Evolutionary conservation across 352 stramenopile species (phyloP), one percentile per base, ranked within the genome.

Genomic region (Phytophthora pistaciae): DNA sequence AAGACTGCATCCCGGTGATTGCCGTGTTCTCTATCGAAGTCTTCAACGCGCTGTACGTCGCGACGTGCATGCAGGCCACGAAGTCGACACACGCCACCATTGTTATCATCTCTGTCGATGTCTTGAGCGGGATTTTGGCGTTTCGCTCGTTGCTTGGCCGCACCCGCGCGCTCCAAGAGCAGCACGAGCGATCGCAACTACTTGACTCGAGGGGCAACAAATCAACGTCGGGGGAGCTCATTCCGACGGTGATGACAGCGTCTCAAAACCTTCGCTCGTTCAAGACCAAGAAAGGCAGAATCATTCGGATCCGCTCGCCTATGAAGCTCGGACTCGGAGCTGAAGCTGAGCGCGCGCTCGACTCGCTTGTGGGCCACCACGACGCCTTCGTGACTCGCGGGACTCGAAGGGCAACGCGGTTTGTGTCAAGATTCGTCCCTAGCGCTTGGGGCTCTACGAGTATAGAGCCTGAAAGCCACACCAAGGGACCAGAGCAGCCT

Each of bases 11-110:
- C 5, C 70, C 70, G 1, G 66, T 72, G 5, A 56, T 66, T 1
- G 48, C 66, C 0, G 65, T 82, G 16, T 74, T 79, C 27, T 70
- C 72, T 0, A 72, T 81, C 25, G 70, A 81, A 25, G 70, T 81
- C 0, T 81, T 78, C 21, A 75, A 76, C 23, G 56, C 70, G 5
- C 52, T 82, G 0, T 82, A 79, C 59, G 54, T 71, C 6, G 60
- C 60, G 1, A 66, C 58, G 0, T 74, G 66, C 18, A 77, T 82
- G 70, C 70, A 82, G 48, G 64, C 21, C 16, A 55, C 63, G 10
- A 72, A 68, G 50, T 78, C 70, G 1, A 58, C 23, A 13, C 23
- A 50, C 1, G 73, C 70, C 0, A 75, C 70, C 9, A n/a, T 65
- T 3, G 31, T 63, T 3, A 64, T 79, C 27, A 77, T 75, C 18